These are phyloP conservation scores for Ajuga chamaepitys DNA, from an alignment of 257 asterid species.

Conservation along the genomic window DNA sequence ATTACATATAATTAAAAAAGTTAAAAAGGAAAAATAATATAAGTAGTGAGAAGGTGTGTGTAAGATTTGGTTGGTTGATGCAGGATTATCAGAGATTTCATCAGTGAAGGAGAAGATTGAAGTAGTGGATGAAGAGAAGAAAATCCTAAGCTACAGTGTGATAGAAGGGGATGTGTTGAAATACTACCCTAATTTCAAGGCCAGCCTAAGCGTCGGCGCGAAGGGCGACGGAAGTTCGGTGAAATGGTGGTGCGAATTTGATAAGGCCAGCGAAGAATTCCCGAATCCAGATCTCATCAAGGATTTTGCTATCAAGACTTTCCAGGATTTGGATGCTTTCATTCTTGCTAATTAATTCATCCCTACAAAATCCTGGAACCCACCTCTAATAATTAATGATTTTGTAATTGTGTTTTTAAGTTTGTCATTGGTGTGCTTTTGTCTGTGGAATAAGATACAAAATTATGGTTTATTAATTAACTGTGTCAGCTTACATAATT, in stretches of 20 bases:
- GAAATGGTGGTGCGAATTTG: conserved; percentile 65
- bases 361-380: no score
- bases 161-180: conserved; percentile 64
- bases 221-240: conserved; percentile 48
- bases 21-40: no score
- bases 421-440: no score
- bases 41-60: no score
- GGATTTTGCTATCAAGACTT: conserved; percentile 63
- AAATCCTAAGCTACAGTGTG: conserved; percentile 30
- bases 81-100: conserved; percentile 38
- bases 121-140: conserved; percentile 51
- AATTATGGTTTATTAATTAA: no score
- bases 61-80: neutral
- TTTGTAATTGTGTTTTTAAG: no score
- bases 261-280: conserved; percentile 50
- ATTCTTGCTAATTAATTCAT: conserved; percentile 18
- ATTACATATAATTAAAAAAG: no score
- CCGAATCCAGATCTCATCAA: conserved; percentile 58
- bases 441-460: no score
- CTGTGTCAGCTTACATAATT: no score
- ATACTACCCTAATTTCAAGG: conserved; percentile 61
- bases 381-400: no score
- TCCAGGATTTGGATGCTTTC: conserved; percentile 65
- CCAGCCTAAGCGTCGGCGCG: conserved; percentile 24
- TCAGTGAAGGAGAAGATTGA: conserved; percentile 68